Percentiles rank a stretch among this genome's conserved stretches.
Conservation (phyloP, 768 basidiomycete species). For the Crassisporium funariophilum region DNA sequence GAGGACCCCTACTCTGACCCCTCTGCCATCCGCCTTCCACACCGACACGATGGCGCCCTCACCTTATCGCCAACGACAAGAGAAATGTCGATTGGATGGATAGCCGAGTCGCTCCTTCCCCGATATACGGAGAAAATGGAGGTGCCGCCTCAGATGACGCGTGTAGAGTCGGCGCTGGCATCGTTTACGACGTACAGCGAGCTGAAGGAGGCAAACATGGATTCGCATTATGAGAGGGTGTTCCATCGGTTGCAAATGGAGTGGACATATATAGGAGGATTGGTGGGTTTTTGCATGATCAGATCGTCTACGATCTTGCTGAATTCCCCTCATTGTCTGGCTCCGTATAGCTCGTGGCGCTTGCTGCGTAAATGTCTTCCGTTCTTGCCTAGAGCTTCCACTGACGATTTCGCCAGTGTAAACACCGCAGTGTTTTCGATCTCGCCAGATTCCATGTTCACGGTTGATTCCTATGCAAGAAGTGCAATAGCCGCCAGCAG, state of each 20-base stretch:
- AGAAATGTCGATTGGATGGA: constrained; percentile 1
- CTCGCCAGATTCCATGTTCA: constrained; percentile 52
- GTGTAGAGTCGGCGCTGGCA: constrained; percentile 43
- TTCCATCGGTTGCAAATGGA: constrained; percentile 53
- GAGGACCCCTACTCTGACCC: constrained; percentile 7
- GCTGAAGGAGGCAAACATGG: constrained; percentile 45
- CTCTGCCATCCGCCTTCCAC: too few species aligned
- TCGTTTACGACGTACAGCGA: constrained; percentile 60
- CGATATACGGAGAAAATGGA: constrained; percentile 40
- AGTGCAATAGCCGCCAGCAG: constrained; percentile 59
- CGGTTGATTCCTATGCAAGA: constrained; percentile 46
- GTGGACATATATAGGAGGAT: constrained; percentile 67
- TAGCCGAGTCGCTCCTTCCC: constrained; percentile 29
- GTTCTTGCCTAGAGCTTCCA: background rate
- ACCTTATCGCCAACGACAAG: too few species aligned
- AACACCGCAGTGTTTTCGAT: constrained; percentile 68
- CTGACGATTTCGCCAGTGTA: constrained; percentile 29
- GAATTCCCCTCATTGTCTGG: background rate
- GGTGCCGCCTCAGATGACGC: constrained; percentile 25
- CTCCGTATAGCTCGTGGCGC: constrained; percentile 53
- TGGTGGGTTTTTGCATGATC: constrained; percentile 43
- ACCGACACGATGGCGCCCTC: too few species aligned
- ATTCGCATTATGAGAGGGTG: constrained; percentile 54
- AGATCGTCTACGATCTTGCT: background rate
- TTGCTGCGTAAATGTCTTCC: constrained; percentile 50